phyloP scores from a whole-genome alignment of 306 rosid species.

The Luffa aegyptiaca region DNA sequence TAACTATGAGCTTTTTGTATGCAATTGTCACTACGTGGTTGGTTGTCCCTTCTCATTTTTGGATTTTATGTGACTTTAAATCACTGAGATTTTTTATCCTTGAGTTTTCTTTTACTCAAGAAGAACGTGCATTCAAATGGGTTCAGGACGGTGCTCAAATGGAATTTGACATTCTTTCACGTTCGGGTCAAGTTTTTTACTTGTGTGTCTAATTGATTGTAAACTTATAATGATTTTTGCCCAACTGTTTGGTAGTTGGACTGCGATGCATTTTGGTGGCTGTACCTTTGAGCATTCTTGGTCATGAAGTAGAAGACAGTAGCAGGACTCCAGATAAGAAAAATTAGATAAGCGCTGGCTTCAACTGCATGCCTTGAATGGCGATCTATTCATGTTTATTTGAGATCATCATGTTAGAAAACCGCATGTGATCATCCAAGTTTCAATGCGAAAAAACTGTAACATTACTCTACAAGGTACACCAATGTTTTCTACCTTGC shows the following conservation, averaged over 20 bases:
- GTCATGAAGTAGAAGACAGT: background rate
- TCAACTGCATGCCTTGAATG: conserved; percentile 2
- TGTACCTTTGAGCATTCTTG: background rate
- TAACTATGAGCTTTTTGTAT: background rate
- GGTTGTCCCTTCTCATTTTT: background rate
- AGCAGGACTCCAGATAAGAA: background rate
- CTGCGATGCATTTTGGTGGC: conserved; percentile 1
- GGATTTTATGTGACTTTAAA: background rate
- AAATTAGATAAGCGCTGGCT: conserved; percentile 3
- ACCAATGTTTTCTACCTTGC: background rate
- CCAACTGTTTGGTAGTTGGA: background rate
- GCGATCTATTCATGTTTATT: conserved; percentile 1
- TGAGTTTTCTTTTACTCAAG: background rate
- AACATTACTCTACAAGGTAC: conserved; percentile 12
- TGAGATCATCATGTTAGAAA: conserved; percentile 1
- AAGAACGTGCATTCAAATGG: background rate
- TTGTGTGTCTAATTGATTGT: background rate
- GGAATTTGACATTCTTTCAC: background rate
- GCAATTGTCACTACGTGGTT: background rate
- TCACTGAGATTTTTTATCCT: background rate
- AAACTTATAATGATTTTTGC: background rate
- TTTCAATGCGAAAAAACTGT: conserved; percentile 12
- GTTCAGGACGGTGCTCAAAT: background rate
- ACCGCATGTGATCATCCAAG: conserved; percentile 2
- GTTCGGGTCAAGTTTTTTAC: background rate